These are phyloP conservation scores for Aristolochia fimbriata DNA, from an alignment of 164 flowering plant species.

Conservation along the genomic window DNA sequence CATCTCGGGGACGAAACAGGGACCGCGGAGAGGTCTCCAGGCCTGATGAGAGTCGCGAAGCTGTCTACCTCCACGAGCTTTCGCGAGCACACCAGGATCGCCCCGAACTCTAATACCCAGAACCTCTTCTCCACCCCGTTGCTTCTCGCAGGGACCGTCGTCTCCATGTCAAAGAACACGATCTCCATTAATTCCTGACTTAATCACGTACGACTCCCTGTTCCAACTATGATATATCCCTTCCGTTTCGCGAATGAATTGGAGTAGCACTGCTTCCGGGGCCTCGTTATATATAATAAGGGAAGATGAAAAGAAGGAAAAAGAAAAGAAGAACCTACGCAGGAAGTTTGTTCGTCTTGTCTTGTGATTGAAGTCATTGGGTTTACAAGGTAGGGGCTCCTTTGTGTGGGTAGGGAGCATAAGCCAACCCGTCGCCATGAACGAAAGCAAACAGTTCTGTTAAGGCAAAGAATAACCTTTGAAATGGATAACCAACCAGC, in stretches of 20 bases:
- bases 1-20: conserved; percentile 36
- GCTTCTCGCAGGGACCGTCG: conserved; percentile 53
- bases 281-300: not conserved
- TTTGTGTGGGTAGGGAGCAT: too few species aligned
- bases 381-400: too few species aligned
- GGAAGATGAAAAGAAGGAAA: not conserved
- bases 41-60: conserved; percentile 71
- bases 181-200: conserved; percentile 35
- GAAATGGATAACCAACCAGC: too few species aligned
- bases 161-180: conserved; percentile 88
- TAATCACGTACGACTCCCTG: not conserved
- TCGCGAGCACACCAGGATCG: conserved; percentile 66
- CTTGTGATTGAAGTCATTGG: conserved; percentile 2
- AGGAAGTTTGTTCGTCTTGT: not conserved
- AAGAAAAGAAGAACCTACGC: not conserved
- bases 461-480: too few species aligned
- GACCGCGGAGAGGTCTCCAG: conserved; percentile 53
- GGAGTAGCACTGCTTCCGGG: too few species aligned
- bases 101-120: conserved; percentile 76
- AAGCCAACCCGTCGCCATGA: too few species aligned
- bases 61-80: conserved; percentile 72
- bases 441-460: too few species aligned
- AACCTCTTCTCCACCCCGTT: conserved; percentile 38
- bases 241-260: not conserved
- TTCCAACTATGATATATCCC: not conserved